Percentiles rank a stretch among this genome's conserved stretches.
These are phyloP conservation scores for Hemisphaericaspora xylanilytica DNA, from an alignment of 1,139 yeast species.

Conservation along the genomic window DNA sequence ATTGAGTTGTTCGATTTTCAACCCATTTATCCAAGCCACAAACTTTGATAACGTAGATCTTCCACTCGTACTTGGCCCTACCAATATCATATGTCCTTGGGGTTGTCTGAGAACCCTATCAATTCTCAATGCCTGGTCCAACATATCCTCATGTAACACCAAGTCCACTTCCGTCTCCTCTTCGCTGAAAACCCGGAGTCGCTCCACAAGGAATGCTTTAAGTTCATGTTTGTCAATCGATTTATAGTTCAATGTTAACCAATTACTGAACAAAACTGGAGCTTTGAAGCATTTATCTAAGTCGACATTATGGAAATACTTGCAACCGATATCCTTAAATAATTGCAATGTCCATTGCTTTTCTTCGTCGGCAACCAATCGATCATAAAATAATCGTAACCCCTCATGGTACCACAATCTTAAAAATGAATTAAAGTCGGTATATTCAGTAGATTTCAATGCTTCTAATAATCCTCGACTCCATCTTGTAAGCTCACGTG, in stretches of 20 bases:
- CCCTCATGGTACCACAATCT: slow-evolving; percentile 85
- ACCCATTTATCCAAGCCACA: slow-evolving; percentile 91
- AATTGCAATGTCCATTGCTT: slow-evolving; percentile 50
- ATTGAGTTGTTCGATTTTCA: slow-evolving; percentile 57
- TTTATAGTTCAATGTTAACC: slow-evolving; percentile 67
- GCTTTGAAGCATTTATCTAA: slow-evolving; percentile 30
- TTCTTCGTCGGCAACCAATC: slow-evolving; percentile 53
- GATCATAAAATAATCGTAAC: slow-evolving; percentile 70
- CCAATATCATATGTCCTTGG: slow-evolving; percentile 86
- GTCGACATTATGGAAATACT: slow-evolving; percentile 50
- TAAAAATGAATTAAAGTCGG: slow-evolving; percentile 45
- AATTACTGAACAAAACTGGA: slow-evolving; percentile 67
- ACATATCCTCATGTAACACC: slow-evolving; percentile 65
- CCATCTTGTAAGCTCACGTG: slow-evolving; percentile 93
- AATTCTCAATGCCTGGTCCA: slow-evolving; percentile 74
- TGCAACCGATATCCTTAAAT: slow-evolving; percentile 35
- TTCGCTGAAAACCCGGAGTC: slow-evolving; percentile 72
- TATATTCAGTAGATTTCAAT: slow-evolving; percentile 35
- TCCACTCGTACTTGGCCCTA: slow-evolving; percentile 87
- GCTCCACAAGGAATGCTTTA: slow-evolving; percentile 54
- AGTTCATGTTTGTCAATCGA: slow-evolving; percentile 54
- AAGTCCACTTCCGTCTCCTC: slow-evolving; percentile 66
- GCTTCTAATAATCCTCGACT: slow-evolving; percentile 70
- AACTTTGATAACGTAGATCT: slow-evolving; percentile 74
- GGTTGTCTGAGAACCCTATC: slow-evolving; percentile 82